Base-by-base conservation (phyloP, 805 yeast genomes). In the Maudiozyma serrabonitensis region DNA sequence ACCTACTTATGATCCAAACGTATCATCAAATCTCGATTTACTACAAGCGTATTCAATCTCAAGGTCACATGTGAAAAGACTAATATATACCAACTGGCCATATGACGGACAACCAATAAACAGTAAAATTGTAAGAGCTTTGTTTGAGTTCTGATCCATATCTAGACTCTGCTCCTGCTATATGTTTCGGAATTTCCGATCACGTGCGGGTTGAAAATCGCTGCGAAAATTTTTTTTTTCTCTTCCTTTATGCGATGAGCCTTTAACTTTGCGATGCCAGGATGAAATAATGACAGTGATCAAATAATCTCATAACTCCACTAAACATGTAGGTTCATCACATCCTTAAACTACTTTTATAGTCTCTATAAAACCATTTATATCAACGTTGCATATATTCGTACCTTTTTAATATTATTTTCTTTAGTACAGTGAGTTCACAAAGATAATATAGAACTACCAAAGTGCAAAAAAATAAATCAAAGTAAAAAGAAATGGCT, bases 21-120 rank as follows among this genome's bases (percentile, higher is more conserved):
- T 69, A 15, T 67, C 32, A 41, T 41, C 63, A 45, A 64, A 68
- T 49, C 65, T 68, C 47, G 74, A 70, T 50, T 67, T 71, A 13
- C 54, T 70, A 31, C 70, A 69, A 50, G 41, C 57, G 35, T 69
- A 61, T 50, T 59, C 68, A 0, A 46, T 55, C 2, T 55, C 71
- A 7, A 60, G 66, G 42, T 61, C 58, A 28, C 54, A 50, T 37
- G 65, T 66, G 1, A 66, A 59, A 45, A 53, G 59, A 26, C 60
- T 64, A 3, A 60, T 66, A 7, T 61, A 61, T 50, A 64, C 62
- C 54, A 60, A 52, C 34, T 68, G 61, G 67, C 43, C 41, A 13
- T 51, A 45, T 28, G 41, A 26, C 3, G 46, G 47, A 11, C 62
- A 57, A 42, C 56, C 60, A 3, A 50, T 56, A 13, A 52, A 16